phyloP scores from a whole-genome alignment of 2,329 filamentous ascomycete genomes.

The Lanzia echinophila region DNA sequence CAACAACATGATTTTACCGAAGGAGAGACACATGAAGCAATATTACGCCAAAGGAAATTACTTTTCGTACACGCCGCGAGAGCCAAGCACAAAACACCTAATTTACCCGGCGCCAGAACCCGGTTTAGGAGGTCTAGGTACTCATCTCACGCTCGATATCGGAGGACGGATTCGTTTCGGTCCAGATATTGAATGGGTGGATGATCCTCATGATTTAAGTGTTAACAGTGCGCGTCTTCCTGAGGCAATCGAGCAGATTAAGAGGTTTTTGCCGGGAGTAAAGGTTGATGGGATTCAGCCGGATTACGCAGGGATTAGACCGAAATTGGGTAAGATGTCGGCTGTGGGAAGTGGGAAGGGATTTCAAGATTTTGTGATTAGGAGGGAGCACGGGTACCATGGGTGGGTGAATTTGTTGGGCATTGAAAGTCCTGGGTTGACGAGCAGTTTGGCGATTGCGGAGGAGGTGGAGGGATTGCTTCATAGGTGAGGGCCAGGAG shows the following conservation, averaged over 20 bases:
- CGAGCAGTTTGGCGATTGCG: conserved; percentile 77
- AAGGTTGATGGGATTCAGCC: conserved; percentile 59
- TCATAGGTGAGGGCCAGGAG: conserved; percentile 18
- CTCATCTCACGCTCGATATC: conserved; percentile 88
- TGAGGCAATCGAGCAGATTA: conserved; percentile 67
- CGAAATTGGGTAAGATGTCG: conserved; percentile 62
- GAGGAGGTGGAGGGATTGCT: conserved; percentile 57
- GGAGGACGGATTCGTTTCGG: conserved; percentile 81
- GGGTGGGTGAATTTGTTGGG: conserved; percentile 88
- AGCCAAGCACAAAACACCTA: conserved; percentile 62
- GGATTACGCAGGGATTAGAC: conserved; percentile 88
- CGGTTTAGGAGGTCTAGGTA: conserved; percentile 78
- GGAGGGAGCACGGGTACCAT: conserved; percentile 65
- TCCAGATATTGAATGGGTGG: conserved; percentile 92
- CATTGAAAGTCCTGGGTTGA: conserved; percentile 90
- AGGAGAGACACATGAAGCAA: conserved; percentile 48
- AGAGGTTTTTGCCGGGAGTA: conserved; percentile 69
- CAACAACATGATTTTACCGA: conserved; percentile 73
- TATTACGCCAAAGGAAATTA: conserved; percentile 95
- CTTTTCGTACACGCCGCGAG: conserved; percentile 69
- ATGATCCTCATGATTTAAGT: conserved; percentile 59
- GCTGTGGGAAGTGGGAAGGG: conserved; percentile 57
- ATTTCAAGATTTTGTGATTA: conserved; percentile 80
- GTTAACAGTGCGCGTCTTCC: conserved; percentile 57
- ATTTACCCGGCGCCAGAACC: conserved; percentile 84